phyloP scores from a whole-genome alignment of 108 stramenopile species.

The Aurantiochytrium sp. region DNA sequence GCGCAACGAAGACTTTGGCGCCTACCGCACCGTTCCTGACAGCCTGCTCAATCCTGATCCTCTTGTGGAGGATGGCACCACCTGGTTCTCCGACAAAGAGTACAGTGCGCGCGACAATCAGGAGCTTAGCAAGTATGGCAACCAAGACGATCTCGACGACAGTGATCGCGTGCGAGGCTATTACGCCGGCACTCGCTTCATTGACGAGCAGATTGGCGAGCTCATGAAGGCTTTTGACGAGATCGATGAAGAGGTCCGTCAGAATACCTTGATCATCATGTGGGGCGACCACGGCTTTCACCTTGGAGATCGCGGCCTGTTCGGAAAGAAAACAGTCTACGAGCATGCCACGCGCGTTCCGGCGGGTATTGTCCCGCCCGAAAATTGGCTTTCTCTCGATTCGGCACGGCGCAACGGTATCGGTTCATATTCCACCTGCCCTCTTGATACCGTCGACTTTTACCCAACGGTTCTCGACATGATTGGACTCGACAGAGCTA shows the following conservation, averaged over 20 bases:
- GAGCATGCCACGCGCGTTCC: not conserved
- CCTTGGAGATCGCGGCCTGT: not conserved
- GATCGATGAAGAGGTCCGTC: not conserved
- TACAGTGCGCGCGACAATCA: not conserved
- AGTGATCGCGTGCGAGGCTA: not conserved
- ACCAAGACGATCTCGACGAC: not conserved
- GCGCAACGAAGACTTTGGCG: not conserved
- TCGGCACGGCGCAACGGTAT: not conserved
- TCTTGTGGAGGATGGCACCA: not conserved
- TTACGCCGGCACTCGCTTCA: not conserved
- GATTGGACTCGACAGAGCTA: not conserved
- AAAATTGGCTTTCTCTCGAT: not conserved
- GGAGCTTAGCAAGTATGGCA: not conserved
- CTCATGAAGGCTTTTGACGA: not conserved
- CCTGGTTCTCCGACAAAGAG: not conserved
- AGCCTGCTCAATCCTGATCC: not conserved
- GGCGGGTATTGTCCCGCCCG: not conserved
- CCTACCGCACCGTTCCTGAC: not conserved
- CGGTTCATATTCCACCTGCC: not conserved
- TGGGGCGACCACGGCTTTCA: slow-evolving; percentile 14
- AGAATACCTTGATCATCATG: not conserved
- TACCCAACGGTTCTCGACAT: not conserved
- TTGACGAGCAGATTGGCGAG: not conserved
- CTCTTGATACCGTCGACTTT: not conserved
- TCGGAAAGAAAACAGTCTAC: not conserved